These are phyloP conservation scores for Rhododendron ovatum DNA, from an alignment of 148 eudicot species.

Conservation along the genomic window DNA sequence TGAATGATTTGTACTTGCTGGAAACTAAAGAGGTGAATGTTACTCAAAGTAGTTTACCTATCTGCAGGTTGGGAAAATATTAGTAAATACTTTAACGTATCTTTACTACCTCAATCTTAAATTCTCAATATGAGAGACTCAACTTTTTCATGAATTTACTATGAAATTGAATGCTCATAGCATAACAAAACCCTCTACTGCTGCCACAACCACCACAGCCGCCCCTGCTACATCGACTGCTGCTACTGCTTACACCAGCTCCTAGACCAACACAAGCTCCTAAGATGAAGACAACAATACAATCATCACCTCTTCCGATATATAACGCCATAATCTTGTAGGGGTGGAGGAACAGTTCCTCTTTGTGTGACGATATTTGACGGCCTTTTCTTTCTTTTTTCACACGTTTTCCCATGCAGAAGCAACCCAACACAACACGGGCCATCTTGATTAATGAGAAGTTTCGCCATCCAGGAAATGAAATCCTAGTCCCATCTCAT, in stretches of 20 bases:
- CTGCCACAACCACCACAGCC: background rate
- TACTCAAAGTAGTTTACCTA: background rate
- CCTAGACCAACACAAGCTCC: background rate
- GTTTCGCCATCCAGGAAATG: background rate
- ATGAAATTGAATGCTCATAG: too few species aligned
- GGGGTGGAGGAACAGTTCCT: background rate
- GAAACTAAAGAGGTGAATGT: background rate
- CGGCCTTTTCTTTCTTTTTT: background rate
- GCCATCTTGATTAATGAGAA: background rate
- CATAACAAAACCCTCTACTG: too few species aligned
- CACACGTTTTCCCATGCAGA: background rate
- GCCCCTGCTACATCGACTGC: background rate
- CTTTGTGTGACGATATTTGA: background rate
- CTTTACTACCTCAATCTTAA: too few species aligned
- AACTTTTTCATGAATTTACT: too few species aligned
- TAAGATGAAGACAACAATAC: background rate
- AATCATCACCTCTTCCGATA: background rate
- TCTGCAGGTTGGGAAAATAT: background rate
- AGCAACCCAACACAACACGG: background rate
- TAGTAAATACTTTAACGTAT: too few species aligned
- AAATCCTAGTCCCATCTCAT: background rate
- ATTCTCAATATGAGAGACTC: too few species aligned
- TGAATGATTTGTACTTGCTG: background rate
- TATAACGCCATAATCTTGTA: background rate
- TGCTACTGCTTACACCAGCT: background rate